These are phyloP conservation scores for Gaillardinia entomophila DNA, from an alignment of 805 yeast genomes.

Conservation along the genomic window DNA sequence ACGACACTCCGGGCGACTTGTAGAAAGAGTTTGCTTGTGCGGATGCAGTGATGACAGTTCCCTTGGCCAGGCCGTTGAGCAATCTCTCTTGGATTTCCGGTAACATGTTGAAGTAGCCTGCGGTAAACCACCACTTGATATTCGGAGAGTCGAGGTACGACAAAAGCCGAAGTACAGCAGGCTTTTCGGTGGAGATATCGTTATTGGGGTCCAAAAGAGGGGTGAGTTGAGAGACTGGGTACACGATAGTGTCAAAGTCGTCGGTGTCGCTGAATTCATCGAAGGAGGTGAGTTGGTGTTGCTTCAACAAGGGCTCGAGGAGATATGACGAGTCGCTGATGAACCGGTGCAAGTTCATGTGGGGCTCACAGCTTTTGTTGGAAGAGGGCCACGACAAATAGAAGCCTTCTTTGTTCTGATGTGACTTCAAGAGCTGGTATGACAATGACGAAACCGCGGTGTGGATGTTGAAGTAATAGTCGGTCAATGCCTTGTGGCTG, in stretches of 20 bases:
- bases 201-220: conserved; percentile 64
- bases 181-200: conserved; percentile 72
- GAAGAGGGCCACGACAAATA: conserved; percentile 67
- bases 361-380: conserved; percentile 66
- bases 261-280: conserved; percentile 29
- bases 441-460: conserved; percentile 63
- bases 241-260: conserved; percentile 58
- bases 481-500: conserved; percentile 49
- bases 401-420: conserved; percentile 43
- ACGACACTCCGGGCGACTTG: conserved; percentile 74
- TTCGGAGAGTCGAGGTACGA: conserved; percentile 49
- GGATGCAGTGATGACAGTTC: conserved; percentile 82
- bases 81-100: conserved; percentile 62
- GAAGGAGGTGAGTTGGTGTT: conserved; percentile 24
- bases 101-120: conserved; percentile 92
- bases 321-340: conserved; percentile 49
- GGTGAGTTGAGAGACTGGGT: conserved; percentile 87
- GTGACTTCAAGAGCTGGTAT: conserved; percentile 50
- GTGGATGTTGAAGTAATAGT: conserved; percentile 73
- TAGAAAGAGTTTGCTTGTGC: conserved; percentile 94
- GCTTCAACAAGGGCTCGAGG: conserved; percentile 55
- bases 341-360: conserved; percentile 44
- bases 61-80: conserved; percentile 51
- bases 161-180: conserved; percentile 56
- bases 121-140: conserved; percentile 81